Evolutionary conservation across 78 protist genomes (phyloP), one percentile per base, ranked within the genome.

Genomic region (Monosiga brevicollis): DNA sequence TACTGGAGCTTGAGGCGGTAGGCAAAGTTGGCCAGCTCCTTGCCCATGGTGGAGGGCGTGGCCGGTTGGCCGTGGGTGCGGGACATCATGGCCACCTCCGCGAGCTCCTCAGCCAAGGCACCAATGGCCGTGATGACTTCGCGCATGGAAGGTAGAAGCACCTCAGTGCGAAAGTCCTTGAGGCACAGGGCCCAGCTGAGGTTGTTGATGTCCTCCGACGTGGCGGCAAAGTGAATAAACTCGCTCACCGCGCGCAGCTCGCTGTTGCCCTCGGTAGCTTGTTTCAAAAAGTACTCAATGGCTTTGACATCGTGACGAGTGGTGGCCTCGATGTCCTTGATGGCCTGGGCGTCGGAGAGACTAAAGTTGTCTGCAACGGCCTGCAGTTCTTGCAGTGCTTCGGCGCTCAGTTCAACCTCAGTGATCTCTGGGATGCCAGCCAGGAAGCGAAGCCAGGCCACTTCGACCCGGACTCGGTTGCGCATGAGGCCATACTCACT

Each of bases 1-100:
- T 87, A 23, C 86, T 91, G 93, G 26, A 40, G 41, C 34, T 87
- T 75, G 20, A 93, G 88, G 42, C 96, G 87, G 42, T 88, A 90
- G 23, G 84, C 89, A 40, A 89, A 91, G 0, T 90, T 93, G 80
- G 36, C 39, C n/a, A 91, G 49, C 76, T 94, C 97, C 87, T 94
- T 94, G 54, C 94, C 97, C 36, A 94, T 80, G 24, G 91, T 88
- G 36, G 97, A 89, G n/a, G 97, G 97, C 20, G 97, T 91, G 9
- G 97, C 97, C 26, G 97, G 93, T 85, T 93, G 95, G 11, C 97
- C 97, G 76, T 94, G 97, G 11, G 97, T 94, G 74, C 90, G 91
- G 9, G 94, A 92, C 35, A 94, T 87, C 94, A 94, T 90, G 41
- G 97, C 90, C 0, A 92, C 85, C 39, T 80, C 87, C 32, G 79